phyloP scores from a whole-genome alignment of 441 rosid species.

The Mallotus japonicus region DNA sequence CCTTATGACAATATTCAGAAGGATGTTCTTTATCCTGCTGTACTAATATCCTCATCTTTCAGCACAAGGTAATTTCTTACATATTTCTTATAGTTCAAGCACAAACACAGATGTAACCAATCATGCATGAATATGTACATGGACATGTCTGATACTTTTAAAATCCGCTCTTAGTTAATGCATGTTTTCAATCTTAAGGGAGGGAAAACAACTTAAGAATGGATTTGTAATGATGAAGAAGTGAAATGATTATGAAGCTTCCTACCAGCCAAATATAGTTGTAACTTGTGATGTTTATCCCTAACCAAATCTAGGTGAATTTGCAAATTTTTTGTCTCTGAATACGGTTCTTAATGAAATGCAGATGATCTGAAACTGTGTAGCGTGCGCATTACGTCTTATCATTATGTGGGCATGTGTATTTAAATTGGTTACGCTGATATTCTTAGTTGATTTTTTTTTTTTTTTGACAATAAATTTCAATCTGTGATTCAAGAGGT shows the following conservation, averaged over 20 bases:
- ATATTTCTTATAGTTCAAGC: not conserved
- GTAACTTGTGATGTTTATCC: too few relatives aligned
- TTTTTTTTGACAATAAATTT: not conserved
- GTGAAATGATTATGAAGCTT: not conserved
- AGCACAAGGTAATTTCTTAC: slow-evolving; percentile 60
- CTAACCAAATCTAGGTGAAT: not conserved
- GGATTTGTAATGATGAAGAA: not conserved
- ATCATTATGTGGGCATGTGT: not conserved
- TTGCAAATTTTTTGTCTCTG: not conserved
- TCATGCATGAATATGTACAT: not conserved
- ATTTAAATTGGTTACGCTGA: not conserved
- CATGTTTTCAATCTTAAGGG: not conserved
- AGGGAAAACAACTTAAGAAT: not conserved
- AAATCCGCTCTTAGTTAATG: not conserved
- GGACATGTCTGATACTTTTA: not conserved
- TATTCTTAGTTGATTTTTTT: not conserved
- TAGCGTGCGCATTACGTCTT: not conserved
- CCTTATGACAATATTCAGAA: slow-evolving; percentile 87
- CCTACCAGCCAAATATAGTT: too few relatives aligned
- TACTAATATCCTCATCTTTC: slow-evolving; percentile 79
- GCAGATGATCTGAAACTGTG: not conserved
- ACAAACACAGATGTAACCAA: not conserved
- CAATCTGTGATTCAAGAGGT: not conserved
- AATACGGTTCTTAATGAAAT: not conserved
- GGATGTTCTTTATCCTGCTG: slow-evolving; percentile 72